Evolutionary conservation across 169 alveolate genomes (phyloP), one percentile per base, ranked within the genome.

Genomic region (Plasmodium berghei): DNA sequence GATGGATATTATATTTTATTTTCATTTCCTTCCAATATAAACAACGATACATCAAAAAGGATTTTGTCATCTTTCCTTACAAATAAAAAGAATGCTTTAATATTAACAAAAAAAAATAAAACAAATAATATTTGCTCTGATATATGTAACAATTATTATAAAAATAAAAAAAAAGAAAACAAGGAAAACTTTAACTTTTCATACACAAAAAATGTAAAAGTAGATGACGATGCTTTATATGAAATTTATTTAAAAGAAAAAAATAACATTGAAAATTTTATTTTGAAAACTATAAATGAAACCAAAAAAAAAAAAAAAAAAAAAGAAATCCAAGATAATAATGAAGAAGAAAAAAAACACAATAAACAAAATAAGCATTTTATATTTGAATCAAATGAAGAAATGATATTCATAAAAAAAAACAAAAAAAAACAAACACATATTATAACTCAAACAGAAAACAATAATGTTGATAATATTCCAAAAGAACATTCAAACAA

Each of bases 211-310:
- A 56, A 83, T 64, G 74, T 83, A 67, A 83, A 83, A 66, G 1
- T 67, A 5, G 72, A 67, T 56, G 83, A 83, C 28, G 62, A 83
- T 8, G 69, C 34, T 28, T 67, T 83, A 46, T 83, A 83, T 49
- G 85, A 83, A 66, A 83, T 83, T 67, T 83, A 83, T 83, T 59
- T 83, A 48, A 83, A 83, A 55, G 83, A 83, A 56, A 83, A 83
- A 45, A 58, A 9, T 22, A 83, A 83, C 20, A 83, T 83, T 71
- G 85, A 83, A 34, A 83, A 54, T 8, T 66, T 55, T 22, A 59
- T 20, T 12, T n/a, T 67, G 16, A 45, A 67, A 26, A 83, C 24
- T 18, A 67, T 28, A 40, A 22, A 46, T 55, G 64, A 16, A 55
- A 62, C 46, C 34, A 83, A 66, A 69, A 56, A 48, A 55, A 54